Evolutionary conservation across 352 stramenopile genomes (phyloP), one percentile per base, ranked within the genome.

Genomic region (Pythium brachiatum): DNA sequence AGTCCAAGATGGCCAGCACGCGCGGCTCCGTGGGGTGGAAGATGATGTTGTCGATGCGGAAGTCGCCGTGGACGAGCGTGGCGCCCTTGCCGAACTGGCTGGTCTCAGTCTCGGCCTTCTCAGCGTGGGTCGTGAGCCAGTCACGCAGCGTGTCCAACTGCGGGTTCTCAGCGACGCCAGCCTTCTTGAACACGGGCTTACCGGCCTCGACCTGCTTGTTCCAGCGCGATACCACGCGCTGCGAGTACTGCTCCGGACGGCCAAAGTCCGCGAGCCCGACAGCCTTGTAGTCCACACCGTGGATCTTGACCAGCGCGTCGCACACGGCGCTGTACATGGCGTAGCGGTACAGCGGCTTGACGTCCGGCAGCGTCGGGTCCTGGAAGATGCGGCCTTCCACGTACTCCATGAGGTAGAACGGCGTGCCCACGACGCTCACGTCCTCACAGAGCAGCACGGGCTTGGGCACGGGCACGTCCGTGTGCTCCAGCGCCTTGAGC

Each of bases 1-100:
- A 96, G 74, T 96, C 88, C 6, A 96, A 65, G 43, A 96, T 85
- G 8, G 85, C 88, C 9, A 95, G 23, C 21, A 96, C 84, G 8
- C 81, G 70, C 20, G 85, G 87, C 72, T 94, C 81, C 15, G 85
- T 94, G 16, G 85, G 81, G 68, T 95, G 85, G 71, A 90, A 92
- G 60, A 93, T 91, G 58, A 89, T 62, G 64, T 96, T 96, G 66
- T 95, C 88, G 25, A 96, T 81, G 41, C 83, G 84, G 73, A 92
- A 96, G 68, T 96, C 88, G 55, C 88, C 88, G 63, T 96, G 88
- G 7, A 95, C 84, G 47, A 96, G 81, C 41, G 73, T 69, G 2
- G 70, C 55, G 51, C 53, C 48, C 13, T 62, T 64, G 55, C 53
- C 59, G 29, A 36, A 53, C 4, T 18, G 13, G 16, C 63, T 56